Conservation (phyloP, 139 green algal species). For the Picochlorum sp. region DNA sequence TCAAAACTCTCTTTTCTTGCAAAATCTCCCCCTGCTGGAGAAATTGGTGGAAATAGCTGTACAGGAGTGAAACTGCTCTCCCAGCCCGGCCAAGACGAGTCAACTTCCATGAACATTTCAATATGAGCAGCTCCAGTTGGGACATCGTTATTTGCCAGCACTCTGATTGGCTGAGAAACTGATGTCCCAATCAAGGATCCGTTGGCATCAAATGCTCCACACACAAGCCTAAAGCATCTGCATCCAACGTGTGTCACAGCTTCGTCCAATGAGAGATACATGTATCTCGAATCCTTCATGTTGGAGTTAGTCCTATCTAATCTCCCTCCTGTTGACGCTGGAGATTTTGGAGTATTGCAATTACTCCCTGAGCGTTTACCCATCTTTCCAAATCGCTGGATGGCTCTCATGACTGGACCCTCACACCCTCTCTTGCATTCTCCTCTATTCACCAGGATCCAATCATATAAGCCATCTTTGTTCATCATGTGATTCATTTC, state of each 20-base stretch:
- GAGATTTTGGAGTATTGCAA: neutral
- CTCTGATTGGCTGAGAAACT: constrained; percentile 38
- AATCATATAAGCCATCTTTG: neutral
- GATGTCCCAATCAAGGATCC: constrained; percentile 23
- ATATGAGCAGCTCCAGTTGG: constrained; percentile 47
- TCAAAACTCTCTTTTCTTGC: too few species aligned
- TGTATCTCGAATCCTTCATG: constrained; percentile 42
- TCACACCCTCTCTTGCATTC: constrained; percentile 43
- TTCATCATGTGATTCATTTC: neutral
- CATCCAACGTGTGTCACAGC: constrained; percentile 52
- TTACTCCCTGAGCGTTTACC: constrained; percentile 21
- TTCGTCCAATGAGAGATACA: constrained; percentile 62
- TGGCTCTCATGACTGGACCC: constrained; percentile 47
- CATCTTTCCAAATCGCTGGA: constrained; percentile 54
- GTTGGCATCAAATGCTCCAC: constrained; percentile 17
- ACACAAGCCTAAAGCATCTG: constrained; percentile 29
- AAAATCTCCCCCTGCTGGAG: too few species aligned
- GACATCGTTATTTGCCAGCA: constrained; percentile 64
- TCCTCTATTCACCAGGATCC: constrained; percentile 29
- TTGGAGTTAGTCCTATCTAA: constrained; percentile 2
- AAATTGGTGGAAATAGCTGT: neutral
- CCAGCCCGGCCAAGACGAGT: constrained; percentile 7
- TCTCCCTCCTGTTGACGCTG: constrained; percentile 8
- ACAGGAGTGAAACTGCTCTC: neutral
- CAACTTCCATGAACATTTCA: constrained; percentile 5